Percentiles rank a stretch among this genome's conserved stretches.
These are phyloP conservation scores for Porcisia hertigi DNA, from an alignment of 208 protist genomes.

Conservation along the genomic window DNA sequence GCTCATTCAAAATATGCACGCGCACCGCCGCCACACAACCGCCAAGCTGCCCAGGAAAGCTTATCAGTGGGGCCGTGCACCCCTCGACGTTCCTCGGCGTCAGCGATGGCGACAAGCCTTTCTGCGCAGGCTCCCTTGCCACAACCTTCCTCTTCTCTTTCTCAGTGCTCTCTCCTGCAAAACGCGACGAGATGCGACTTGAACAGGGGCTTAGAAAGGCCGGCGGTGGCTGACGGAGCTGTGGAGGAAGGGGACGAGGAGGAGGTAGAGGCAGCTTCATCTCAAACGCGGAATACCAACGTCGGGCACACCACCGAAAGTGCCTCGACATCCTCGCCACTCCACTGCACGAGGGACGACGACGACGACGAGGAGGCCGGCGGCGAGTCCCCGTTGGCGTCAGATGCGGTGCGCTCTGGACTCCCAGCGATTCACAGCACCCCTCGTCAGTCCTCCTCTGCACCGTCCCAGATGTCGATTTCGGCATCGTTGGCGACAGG, in stretches of 20 bases:
- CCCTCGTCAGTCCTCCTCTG: slow-evolving; percentile 3
- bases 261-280: slow-evolving; percentile 22
- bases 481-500: neutral
- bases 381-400: slow-evolving; percentile 20
- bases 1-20: neutral
- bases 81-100: neutral
- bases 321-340: neutral
- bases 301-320: neutral
- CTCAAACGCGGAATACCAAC: slow-evolving; percentile 11
- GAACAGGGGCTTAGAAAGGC: neutral
- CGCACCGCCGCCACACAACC: neutral
- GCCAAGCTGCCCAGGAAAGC: neutral
- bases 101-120: slow-evolving; percentile 1
- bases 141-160: neutral
- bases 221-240: neutral
- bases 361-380: slow-evolving; percentile 33
- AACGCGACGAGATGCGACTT: neutral
- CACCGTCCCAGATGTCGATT: neutral
- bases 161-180: neutral
- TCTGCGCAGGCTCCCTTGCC: neutral
- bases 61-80: neutral
- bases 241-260: slow-evolving; percentile 13
- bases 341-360: neutral
- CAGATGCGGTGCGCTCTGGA: slow-evolving; percentile 13
- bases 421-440: slow-evolving; percentile 15